Conservation (phyloP, 1,139 yeast genomes). For the Chernovozyma sophiae-reginae region DNA sequence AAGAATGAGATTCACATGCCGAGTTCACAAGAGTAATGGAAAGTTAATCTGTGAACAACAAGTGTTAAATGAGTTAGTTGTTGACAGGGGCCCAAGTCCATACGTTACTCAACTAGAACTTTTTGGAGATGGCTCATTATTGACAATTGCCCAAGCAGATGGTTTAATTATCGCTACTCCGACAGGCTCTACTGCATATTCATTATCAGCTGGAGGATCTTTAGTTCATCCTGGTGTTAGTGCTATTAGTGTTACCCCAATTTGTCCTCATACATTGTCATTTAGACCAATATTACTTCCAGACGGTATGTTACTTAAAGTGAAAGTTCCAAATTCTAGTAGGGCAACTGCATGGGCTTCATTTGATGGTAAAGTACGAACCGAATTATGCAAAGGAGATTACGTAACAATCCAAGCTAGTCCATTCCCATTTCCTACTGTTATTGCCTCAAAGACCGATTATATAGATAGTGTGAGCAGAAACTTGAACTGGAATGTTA, state of each 20-base stretch:
- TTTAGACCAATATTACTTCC: conserved; percentile 85
- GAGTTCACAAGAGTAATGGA: conserved; percentile 56
- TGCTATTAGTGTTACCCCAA: conserved; percentile 86
- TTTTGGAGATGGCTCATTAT: conserved; percentile 73
- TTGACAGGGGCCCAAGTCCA: conserved; percentile 87
- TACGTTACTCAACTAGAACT: conserved; percentile 79
- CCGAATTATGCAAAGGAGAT: conserved; percentile 68
- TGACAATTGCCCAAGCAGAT: conserved; percentile 88
- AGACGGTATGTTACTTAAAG: conserved; percentile 75
- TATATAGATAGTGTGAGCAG: conserved; percentile 81
- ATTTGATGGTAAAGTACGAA: conserved; percentile 78
- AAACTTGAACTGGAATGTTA: conserved; percentile 80
- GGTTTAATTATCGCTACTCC: conserved; percentile 88
- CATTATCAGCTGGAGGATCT: conserved; percentile 87
- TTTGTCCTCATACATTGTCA: conserved; percentile 87
- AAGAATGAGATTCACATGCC: conserved; percentile 77
- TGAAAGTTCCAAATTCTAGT: conserved; percentile 65
- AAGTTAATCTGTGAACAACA: conserved; percentile 67
- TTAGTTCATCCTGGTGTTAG: conserved; percentile 87
- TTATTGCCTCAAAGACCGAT: conserved; percentile 68
- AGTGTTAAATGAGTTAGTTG: conserved; percentile 77
- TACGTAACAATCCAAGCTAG: conserved; percentile 75
- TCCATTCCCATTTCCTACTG: conserved; percentile 84
- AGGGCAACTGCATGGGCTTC: conserved; percentile 88
- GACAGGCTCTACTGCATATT: conserved; percentile 89